Evolutionary conservation across 108 stramenopile species (phyloP).

Genomic region (Thalassiosira profunda): DNA sequence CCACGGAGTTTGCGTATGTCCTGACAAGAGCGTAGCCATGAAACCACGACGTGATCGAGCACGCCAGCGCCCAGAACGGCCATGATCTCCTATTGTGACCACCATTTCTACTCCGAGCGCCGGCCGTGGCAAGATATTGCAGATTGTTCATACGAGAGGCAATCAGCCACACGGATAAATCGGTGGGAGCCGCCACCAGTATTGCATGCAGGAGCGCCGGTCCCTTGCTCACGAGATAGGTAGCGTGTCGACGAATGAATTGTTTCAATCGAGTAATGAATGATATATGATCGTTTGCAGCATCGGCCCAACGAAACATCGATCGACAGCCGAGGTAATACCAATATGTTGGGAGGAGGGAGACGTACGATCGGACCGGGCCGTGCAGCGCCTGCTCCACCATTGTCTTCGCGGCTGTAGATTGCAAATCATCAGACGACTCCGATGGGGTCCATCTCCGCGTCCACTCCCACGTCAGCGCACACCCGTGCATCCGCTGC

Average conservation of each 20-base stretch:
- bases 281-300: constrained; percentile 1
- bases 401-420: constrained; percentile 5
- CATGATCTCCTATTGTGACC: background rate
- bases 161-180: constrained; percentile 70
- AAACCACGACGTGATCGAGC: constrained; percentile 72
- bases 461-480: constrained; percentile 93
- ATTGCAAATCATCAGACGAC: background rate
- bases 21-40: constrained; percentile 81
- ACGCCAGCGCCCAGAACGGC: constrained; percentile 48
- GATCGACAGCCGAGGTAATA: constrained; percentile 59
- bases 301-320: constrained; percentile 34
- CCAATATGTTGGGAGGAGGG: constrained; percentile 78
- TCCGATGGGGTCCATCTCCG: constrained; percentile 41
- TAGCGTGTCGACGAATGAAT: constrained; percentile 42
- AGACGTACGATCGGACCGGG: constrained; percentile 78
- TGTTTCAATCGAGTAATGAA: constrained; percentile 11
- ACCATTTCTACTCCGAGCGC: no score
- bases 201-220: constrained; percentile 78
- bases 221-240: constrained; percentile 72
- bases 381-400: constrained; percentile 58
- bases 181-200: constrained; percentile 74
- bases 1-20: constrained; percentile 85
- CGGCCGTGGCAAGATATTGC: background rate
- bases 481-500: constrained; percentile 42
- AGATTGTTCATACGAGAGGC: constrained; percentile 48